Evolutionary conservation across 2,329 filamentous ascomycete genomes (phyloP).

Genomic region (Colletotrichum scovillei): DNA sequence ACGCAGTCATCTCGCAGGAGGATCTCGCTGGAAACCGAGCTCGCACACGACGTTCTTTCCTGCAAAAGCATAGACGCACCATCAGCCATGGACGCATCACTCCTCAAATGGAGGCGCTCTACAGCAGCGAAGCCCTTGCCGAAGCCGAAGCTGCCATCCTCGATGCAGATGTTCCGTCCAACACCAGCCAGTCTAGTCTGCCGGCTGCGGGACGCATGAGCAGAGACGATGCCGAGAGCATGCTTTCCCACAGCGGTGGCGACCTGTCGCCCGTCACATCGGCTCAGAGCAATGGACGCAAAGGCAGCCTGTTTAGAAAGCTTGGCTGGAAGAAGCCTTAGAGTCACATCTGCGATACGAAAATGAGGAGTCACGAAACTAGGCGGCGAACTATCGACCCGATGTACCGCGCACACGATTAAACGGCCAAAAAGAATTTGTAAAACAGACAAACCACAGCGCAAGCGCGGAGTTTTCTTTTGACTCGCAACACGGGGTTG

Average conservation of each 20-base stretch:
- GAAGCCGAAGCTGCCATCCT: slow-evolving; percentile 31
- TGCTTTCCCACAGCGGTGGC: slow-evolving; percentile 41
- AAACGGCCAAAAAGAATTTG: slow-evolving; percentile 31
- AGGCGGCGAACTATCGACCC: not conserved
- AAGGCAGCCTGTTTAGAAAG: slow-evolving; percentile 23
- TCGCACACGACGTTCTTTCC: slow-evolving; percentile 58
- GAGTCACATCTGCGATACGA: not conserved
- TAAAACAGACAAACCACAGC: slow-evolving; percentile 28
- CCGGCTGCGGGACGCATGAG: slow-evolving; percentile 30
- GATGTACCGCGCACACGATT: slow-evolving; percentile 22
- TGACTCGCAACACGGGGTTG: not conserved
- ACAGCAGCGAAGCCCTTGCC: slow-evolving; percentile 42
- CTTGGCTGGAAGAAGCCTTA: slow-evolving; percentile 30
- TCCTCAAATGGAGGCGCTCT: slow-evolving; percentile 48
- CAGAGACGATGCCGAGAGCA: slow-evolving; percentile 54
- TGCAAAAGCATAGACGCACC: slow-evolving; percentile 59
- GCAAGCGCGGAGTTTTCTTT: slow-evolving; percentile 34
- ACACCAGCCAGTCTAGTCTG: slow-evolving; percentile 24
- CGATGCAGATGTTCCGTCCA: slow-evolving; percentile 22
- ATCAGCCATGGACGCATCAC: slow-evolving; percentile 59
- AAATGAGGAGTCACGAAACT: not conserved
- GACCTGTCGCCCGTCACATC: slow-evolving; percentile 37
- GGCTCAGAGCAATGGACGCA: slow-evolving; percentile 15
- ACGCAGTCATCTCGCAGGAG: slow-evolving; percentile 66
- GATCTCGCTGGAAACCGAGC: slow-evolving; percentile 59